These are phyloP conservation scores for Aspergillus fumigatiaffinis DNA, from an alignment of 2,329 filamentous ascomycete species.

Conservation along the genomic window DNA sequence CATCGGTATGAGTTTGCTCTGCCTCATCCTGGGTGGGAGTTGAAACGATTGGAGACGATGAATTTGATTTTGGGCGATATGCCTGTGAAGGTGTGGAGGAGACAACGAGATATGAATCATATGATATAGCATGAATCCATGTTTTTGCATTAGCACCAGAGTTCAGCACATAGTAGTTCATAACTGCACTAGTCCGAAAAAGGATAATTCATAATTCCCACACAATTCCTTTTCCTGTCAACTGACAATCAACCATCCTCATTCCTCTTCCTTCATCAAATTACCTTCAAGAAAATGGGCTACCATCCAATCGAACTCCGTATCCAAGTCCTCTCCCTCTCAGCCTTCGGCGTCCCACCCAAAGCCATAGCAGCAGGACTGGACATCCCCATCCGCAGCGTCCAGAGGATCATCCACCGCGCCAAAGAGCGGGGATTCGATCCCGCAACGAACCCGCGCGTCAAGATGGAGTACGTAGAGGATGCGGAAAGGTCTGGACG, in stretches of 20 bases:
- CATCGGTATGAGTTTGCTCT: constrained; percentile 31
- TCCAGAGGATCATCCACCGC: neutral
- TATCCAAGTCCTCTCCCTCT: neutral
- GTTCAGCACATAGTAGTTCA: too few species aligned
- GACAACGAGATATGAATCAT: neutral
- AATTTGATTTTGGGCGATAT: constrained; percentile 29
- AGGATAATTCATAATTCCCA: neutral
- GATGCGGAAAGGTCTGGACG: neutral
- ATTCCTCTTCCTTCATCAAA: too few species aligned
- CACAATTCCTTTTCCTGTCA: neutral
- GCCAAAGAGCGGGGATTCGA: neutral
- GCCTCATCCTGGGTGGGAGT: constrained; percentile 21
- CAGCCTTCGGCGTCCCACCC: neutral
- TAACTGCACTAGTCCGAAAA: neutral
- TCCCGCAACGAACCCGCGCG: neutral
- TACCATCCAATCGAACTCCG: neutral
- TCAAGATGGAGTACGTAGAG: neutral
- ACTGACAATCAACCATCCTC: too few species aligned
- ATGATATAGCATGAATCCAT: neutral
- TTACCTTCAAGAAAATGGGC: neutral
- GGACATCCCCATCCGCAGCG: neutral
- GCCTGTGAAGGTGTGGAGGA: constrained; percentile 30
- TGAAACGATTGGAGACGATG: constrained; percentile 26
- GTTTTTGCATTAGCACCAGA: too few species aligned
- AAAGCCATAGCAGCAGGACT: neutral